phyloP scores from a whole-genome alignment of 2,329 filamentous ascomycete genomes.

The Verticillium longisporum region DNA sequence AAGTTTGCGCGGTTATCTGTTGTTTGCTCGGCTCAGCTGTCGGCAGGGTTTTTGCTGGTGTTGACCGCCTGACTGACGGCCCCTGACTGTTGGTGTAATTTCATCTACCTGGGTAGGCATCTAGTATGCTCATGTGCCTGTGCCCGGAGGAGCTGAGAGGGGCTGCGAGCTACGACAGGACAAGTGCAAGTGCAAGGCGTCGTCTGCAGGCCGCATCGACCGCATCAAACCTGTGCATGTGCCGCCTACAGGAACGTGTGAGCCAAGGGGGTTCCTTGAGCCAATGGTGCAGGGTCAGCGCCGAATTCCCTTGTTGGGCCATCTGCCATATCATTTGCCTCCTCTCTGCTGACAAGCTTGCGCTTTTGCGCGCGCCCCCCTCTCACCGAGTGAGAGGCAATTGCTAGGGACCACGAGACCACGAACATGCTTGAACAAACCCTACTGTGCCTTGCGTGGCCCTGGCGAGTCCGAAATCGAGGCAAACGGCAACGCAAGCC shows the following conservation, averaged over 20 bases:
- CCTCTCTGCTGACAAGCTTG: too few species aligned
- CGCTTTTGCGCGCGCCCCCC: background rate
- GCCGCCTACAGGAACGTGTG: background rate
- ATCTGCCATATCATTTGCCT: background rate
- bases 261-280: background rate
- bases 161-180: background rate
- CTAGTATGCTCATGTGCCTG: background rate
- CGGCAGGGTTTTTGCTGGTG: background rate
- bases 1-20: background rate
- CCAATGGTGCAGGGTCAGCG: background rate
- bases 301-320: background rate
- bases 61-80: background rate
- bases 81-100: background rate
- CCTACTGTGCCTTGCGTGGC: background rate
- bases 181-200: background rate
- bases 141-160: background rate
- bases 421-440: background rate
- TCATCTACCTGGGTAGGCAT: too few species aligned
- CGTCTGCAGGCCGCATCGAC: background rate
- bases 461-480: background rate
- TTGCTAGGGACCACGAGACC: background rate
- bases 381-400: background rate
- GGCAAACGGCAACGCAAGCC: background rate
- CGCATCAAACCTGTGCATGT: background rate
- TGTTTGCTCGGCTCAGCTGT: background rate